Evolutionary conservation across 345 rosid species (phyloP), one percentile per base, ranked within the genome.

Genomic region (Salix udensis): DNA sequence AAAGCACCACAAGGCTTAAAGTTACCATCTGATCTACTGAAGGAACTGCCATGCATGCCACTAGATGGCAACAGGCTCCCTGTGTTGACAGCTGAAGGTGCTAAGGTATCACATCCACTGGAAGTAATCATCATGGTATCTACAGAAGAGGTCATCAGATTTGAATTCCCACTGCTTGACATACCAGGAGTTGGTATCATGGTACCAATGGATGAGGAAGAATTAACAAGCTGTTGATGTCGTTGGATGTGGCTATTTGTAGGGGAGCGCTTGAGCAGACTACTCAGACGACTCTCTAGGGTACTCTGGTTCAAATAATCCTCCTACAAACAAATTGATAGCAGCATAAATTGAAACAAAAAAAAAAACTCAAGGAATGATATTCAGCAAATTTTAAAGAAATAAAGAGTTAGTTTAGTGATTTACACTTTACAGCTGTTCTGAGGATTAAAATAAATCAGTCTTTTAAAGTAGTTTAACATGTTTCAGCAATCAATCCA

Each of bases 121-220:
- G 90, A 71, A 84, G 81, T 74, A 79, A 74, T 86, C 84, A 86
- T 73, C 68, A 89, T 79, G 55, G 90, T 75, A 83, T 88, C 97
- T 37, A 85, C 83, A 66, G 98, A 88, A 70, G 97, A 76, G 53
- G 77, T 90, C 82, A 84, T 82, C 78, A 82, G 31, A 74, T 84
- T 89, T 31, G 92, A 74, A 87, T 83, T 93, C 80, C 77, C 88
- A 66, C 85, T 64, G 18, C 86, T 92, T 36, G 94, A 74, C 84
- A 96, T 86, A 68, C 99, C 99, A 76, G 97, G 98, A 23, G 96
- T 96, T 34, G 98, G 98, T 73, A 96, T 93, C 98, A 96, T 92
- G 53, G 93, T 88, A 71, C 90, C 91, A 83, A 88, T 74, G 18
- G 92, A 70, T 40, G 96, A 70, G 39, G 94, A 83, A 18, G 98